Conservation (phyloP, 768 basidiomycete genomes). For the Tulasnella sp. region DNA sequence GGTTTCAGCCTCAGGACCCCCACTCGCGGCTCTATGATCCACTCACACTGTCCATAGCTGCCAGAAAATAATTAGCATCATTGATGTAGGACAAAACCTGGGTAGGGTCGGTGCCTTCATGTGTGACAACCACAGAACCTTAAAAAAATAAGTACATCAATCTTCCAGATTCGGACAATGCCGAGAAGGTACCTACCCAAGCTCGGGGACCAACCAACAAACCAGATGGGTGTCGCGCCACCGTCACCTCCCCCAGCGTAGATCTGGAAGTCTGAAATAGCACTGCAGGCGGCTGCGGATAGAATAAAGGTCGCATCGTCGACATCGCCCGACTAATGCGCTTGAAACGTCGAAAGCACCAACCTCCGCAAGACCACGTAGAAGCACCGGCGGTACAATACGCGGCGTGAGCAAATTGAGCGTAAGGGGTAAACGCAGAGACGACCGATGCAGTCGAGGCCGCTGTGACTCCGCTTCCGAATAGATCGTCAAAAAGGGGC, state of each 20-base stretch:
- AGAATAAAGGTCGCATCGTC: neutral
- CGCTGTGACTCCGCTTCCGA: conserved; percentile 2
- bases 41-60: neutral
- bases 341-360: neutral
- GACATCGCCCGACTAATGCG: neutral
- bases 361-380: conserved; percentile 11
- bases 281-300: neutral
- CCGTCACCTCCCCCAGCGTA: conserved; percentile 13
- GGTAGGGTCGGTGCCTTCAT: conserved; percentile 16
- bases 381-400: neutral
- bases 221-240: conserved; percentile 8
- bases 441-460: neutral
- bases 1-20: neutral
- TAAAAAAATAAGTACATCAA: neutral
- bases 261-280: conserved; percentile 5
- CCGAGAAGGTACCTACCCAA: neutral
- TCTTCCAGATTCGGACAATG: neutral
- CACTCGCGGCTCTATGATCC: neutral
- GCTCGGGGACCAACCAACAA: conserved; percentile 10
- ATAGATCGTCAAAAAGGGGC: neutral
- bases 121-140: conserved; percentile 6
- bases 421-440: conserved; percentile 1
- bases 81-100: conserved; percentile 1
- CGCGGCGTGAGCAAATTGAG: conserved; percentile 10
- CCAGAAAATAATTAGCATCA: neutral